phyloP scores from a whole-genome alignment of 2,329 filamentous ascomycete genomes.

The Fusarium coicis region DNA sequence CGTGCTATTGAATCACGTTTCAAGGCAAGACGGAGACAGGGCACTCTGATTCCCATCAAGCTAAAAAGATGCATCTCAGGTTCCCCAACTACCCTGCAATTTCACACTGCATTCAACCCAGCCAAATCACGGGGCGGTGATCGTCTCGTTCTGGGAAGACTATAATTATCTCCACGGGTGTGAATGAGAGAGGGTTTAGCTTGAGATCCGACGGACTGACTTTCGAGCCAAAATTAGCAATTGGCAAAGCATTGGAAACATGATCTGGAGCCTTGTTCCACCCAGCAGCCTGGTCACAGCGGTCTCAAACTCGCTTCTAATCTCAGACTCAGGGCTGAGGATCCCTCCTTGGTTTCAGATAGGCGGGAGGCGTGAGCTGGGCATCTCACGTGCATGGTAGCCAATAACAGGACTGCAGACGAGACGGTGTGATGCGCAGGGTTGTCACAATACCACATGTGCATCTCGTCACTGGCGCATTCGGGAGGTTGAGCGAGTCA shows the following conservation, averaged over 20 bases:
- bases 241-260: constrained; percentile 31
- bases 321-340: constrained; percentile 37
- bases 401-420: constrained; percentile 30
- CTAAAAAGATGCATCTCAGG: not conserved
- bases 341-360: constrained; percentile 41
- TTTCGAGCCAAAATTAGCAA: constrained; percentile 42
- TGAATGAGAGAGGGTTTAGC: constrained; percentile 1
- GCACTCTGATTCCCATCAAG: constrained; percentile 14
- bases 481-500: constrained; percentile 33
- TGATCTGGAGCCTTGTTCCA: constrained; percentile 33
- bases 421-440: constrained; percentile 45
- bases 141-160: constrained; percentile 13
- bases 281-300: constrained; percentile 37
- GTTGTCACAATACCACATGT: constrained; percentile 45
- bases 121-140: not conserved
- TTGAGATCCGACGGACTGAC: not conserved
- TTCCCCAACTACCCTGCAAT: constrained; percentile 16
- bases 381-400: constrained; percentile 26
- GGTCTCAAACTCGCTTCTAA: constrained; percentile 44
- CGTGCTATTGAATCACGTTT: constrained; percentile 26
- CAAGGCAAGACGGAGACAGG: constrained; percentile 4
- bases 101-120: constrained; percentile 6
- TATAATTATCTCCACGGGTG: constrained; percentile 26
- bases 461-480: constrained; percentile 44
- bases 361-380: constrained; percentile 34